Base-by-base conservation (phyloP, 2,329 filamentous ascomycete species). In the Monilinia fructigena region DNA sequence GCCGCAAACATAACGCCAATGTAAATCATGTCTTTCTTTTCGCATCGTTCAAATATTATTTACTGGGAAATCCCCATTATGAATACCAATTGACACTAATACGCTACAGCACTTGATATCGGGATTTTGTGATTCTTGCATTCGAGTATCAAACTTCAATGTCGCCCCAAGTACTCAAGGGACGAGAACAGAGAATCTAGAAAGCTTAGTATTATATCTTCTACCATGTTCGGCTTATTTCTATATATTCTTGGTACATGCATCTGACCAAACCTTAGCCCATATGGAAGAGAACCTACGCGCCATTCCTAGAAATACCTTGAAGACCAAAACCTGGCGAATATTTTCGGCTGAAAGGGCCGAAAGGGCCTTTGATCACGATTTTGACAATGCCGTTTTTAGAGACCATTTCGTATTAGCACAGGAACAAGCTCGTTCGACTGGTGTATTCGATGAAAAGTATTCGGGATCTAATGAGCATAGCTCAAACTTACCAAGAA, bases 161-260 rank as follows among this genome's bases (percentile, higher is more conserved):
- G 12, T 55, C 11, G 56, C 63, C 56, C 68, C 68, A 20, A 70
- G 68, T 61, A 61, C 52, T 23, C 55, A 59, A 7, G 67, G 67
- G 14, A 70, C 62, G 14, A 58, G 68, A 26, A 65, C 52, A 18
- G 68, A 69, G 35, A 69, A 66, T 31, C 28, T 70, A 40, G 68
- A 70, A 52, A 69, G 62, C 28, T 65, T 70, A n/a, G 68, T 70
- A 23, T 48, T 70, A 31, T 69, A 67, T 40, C 66, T 70, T 5
- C n/a, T 70, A 28, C 68, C 68, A 16, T 64, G 68, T 67, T 50
- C 12, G 62, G 2, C 56, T 56, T 7, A 31, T 28, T 54, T 18
- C 16, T 42, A 48, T 56, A 16, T 4, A 26, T 23, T 38, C 6
- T 56, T 26, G 23, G 26, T 23, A 4, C 14, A 62, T 23, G 53